Conservation (phyloP, 352 stramenopile species). For the Globisporangium radiosum region DNA sequence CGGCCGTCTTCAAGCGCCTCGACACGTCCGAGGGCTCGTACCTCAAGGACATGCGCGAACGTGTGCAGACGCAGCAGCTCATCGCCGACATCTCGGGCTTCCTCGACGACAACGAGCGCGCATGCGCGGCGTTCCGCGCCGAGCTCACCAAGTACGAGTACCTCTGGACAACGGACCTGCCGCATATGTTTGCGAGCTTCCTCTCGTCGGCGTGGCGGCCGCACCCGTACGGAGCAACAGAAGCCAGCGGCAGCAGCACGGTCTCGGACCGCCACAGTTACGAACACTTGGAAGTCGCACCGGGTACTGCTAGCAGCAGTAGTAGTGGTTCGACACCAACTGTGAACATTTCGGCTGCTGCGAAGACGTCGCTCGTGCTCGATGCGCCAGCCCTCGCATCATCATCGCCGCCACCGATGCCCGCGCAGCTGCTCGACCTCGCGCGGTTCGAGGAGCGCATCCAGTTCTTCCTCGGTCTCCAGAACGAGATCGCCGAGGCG, state of each 20-base stretch:
- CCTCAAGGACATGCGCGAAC: conserved; percentile 85
- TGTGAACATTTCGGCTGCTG: not conserved
- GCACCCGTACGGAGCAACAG: conserved; percentile 20
- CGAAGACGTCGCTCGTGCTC: conserved; percentile 5
- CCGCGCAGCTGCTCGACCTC: conserved; percentile 70
- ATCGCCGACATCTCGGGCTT: conserved; percentile 79
- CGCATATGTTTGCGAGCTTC: conserved; percentile 86
- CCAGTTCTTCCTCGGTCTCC: conserved; percentile 77
- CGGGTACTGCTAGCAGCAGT: no score
- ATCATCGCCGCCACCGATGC: conserved; percentile 42
- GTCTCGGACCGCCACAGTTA: conserved; percentile 12
- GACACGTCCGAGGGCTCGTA: conserved; percentile 86
- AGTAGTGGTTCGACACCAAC: conserved; percentile 4
- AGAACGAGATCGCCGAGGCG: conserved; percentile 87
- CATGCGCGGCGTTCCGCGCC: conserved; percentile 45
- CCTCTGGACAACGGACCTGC: conserved; percentile 87
- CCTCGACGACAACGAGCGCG: conserved; percentile 71
- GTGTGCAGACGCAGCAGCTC: conserved; percentile 65
- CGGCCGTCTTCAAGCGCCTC: conserved; percentile 77
- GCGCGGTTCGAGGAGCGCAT: conserved; percentile 89
- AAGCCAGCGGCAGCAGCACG: conserved; percentile 1
- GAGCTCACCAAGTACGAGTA: conserved; percentile 90
- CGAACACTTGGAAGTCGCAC: conserved; percentile 16
- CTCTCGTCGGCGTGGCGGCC: conserved; percentile 56
- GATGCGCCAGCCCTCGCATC: conserved; percentile 1